A percentile compares a stretch with the other conserved stretches of the same genome.
Evolutionary conservation across 1,284 basidiomycete genomes (phyloP).

Genomic region (Kwoniella shivajii): DNA sequence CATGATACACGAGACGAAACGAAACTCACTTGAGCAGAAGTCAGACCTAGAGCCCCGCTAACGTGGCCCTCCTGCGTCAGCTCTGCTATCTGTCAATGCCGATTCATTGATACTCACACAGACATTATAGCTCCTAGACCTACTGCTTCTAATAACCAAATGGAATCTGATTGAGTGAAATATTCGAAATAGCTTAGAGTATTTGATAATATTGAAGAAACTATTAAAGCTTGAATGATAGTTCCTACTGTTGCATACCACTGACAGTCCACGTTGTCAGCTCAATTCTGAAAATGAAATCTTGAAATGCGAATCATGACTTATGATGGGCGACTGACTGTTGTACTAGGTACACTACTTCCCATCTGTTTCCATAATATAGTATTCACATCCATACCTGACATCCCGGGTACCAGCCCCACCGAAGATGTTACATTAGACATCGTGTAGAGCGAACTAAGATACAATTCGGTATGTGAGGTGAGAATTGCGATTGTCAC

Average conservation of each 20-base stretch:
- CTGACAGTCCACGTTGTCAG: no score
- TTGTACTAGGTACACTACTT: neutral
- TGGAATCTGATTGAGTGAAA: slow-evolving; percentile 5
- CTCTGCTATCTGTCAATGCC: neutral
- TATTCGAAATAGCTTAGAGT: slow-evolving; percentile 5
- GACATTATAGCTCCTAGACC: slow-evolving; percentile 1
- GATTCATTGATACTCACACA: slow-evolving; percentile 1
- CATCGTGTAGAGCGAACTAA: no score
- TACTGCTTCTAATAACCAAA: slow-evolving; percentile 4
- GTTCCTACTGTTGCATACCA: slow-evolving; percentile 4
- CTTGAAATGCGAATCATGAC: no score
- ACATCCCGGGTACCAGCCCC: neutral
- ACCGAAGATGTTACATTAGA: neutral
- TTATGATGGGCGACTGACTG: neutral
- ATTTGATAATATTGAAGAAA: slow-evolving; percentile 5
- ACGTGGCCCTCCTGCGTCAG: neutral
- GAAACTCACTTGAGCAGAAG: slow-evolving; percentile 4
- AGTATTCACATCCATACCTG: neutral
- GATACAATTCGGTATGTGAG: neutral
- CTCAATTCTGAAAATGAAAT: no score
- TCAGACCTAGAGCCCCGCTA: slow-evolving; percentile 6
- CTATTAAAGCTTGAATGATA: slow-evolving; percentile 4
- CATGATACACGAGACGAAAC: no score
- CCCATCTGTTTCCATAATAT: slow-evolving; percentile 4
- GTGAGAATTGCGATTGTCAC: no score